Conservation (phyloP, 495 filamentous ascomycete species). For the Cryomyces minteri region DNA sequence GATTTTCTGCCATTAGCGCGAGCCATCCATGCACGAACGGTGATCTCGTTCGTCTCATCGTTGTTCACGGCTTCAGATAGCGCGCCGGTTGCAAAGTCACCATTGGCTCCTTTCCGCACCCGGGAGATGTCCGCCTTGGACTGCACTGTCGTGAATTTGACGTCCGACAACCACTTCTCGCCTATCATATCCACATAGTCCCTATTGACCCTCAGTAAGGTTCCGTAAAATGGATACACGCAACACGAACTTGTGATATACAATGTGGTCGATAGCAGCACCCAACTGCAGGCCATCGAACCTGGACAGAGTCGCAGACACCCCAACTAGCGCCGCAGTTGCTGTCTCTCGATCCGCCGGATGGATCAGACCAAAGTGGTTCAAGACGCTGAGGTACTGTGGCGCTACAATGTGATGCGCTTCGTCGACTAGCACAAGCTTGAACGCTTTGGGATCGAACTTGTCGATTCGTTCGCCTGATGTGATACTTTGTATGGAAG, state of each 20-base stretch:
- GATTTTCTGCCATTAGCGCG: slow-evolving; percentile 58
- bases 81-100: slow-evolving; percentile 59
- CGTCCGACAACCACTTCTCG: slow-evolving; percentile 67
- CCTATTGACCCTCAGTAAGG: slow-evolving; percentile 13
- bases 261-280: slow-evolving; percentile 82
- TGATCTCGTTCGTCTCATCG: slow-evolving; percentile 54
- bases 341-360: slow-evolving; percentile 14
- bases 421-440: slow-evolving; percentile 88
- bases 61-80: slow-evolving; percentile 74
- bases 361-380: slow-evolving; percentile 52
- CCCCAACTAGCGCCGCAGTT: slow-evolving; percentile 54
- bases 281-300: slow-evolving; percentile 79
- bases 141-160: slow-evolving; percentile 82
- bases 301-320: slow-evolving; percentile 83
- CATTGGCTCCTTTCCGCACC: slow-evolving; percentile 43
- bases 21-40: slow-evolving; percentile 66
- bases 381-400: slow-evolving; percentile 51
- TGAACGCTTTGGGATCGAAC: slow-evolving; percentile 65
- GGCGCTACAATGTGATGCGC: slow-evolving; percentile 92
- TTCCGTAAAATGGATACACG: background rate
- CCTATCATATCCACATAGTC: slow-evolving; percentile 95
- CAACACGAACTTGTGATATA: slow-evolving; percentile 58
- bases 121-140: slow-evolving; percentile 56
- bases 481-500: slow-evolving; percentile 67
- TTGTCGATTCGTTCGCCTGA: slow-evolving; percentile 58